Evolutionary conservation across 805 yeast genomes (phyloP), one percentile per base, ranked within the genome.

Genomic region (Wickerhamiella kazuoi): DNA sequence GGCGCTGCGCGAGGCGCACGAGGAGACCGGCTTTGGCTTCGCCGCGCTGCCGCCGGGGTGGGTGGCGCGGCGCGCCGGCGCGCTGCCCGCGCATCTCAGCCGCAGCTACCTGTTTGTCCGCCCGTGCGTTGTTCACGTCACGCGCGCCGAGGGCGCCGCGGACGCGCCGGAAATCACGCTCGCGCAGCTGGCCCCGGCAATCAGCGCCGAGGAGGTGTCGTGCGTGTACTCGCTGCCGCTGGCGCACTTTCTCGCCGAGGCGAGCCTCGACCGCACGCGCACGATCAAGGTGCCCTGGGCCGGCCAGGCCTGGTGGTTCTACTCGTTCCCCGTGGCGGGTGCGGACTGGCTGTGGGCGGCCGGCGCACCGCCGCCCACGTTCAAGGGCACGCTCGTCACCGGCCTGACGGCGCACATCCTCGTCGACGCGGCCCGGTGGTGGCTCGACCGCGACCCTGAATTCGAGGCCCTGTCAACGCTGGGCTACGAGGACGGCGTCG

Each of bases 371-470:
- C 26, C 26, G 11, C 33, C 34, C 21, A 31, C 18, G 16, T 3
- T 23, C 36, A 3, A 15, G 14, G 29, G 29, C 15, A 39, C 45
- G 4, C 13, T 26, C 9, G 37, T 42, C 13, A 35, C 36, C 8
- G 45, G 45, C 9, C 32, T 42, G n/a, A 42, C 45, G 2, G 45
- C 45, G 4, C 45, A 42, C 24, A 39, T 42, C 18, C 8, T 42
- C 19, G 41, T 42, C n/a, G 45, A 42, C 30, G 35, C 30, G 7
- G 45, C 45, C n/a, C 37, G 42, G 4, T 39, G 20, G 16, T 8
- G 18, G 9, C 17, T 21, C 17, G 32, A 30, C 8, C 21, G 21
- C 2, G 21, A 9, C 1, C 42, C 45, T 9, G 35, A 37, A 6
- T 42, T 42, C 26, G 30, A 28, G 21, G 28, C 32, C n/a, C 9